Evolutionary conservation across 1,284 basidiomycete species (phyloP).

Genomic region (Leccinum pachyderme): DNA sequence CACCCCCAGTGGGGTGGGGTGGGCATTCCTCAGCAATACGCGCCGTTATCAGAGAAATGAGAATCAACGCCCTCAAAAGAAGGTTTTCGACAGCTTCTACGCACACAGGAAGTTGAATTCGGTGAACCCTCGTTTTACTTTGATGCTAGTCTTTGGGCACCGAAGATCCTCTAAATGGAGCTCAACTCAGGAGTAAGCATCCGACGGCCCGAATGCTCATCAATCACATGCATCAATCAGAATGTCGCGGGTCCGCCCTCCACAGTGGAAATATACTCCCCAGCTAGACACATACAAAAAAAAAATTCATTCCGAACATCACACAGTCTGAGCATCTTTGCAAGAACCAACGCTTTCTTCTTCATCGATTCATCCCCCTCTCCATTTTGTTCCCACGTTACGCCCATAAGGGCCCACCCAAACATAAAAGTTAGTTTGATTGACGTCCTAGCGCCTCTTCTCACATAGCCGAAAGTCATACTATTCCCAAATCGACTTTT

Average conservation of each 20-base stretch:
- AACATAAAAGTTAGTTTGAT: not conserved
- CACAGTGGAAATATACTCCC: not conserved
- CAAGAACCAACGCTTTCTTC: not conserved
- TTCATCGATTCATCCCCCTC: not conserved
- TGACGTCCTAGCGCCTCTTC: not conserved
- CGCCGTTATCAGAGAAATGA: not conserved
- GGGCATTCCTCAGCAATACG: not conserved
- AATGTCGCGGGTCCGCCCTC: no score
- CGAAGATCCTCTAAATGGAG: conserved; percentile 2
- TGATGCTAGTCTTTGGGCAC: not conserved
- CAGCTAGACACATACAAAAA: not conserved
- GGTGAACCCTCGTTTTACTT: not conserved
- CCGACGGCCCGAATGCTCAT: not conserved
- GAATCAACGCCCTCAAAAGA: conserved; percentile 5
- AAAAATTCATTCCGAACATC: not conserved
- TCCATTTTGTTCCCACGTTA: not conserved
- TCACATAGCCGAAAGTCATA: not conserved
- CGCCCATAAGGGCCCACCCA: not conserved
- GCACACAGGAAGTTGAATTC: not conserved
- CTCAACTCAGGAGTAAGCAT: not conserved
- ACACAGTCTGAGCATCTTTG: not conserved
- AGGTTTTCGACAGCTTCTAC: not conserved
- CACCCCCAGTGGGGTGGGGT: not conserved
- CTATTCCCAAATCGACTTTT: not conserved
- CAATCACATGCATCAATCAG: no score